Conservation (phyloP, 2,329 filamentous ascomycete genomes). For the Aschersonia sp. region DNA sequence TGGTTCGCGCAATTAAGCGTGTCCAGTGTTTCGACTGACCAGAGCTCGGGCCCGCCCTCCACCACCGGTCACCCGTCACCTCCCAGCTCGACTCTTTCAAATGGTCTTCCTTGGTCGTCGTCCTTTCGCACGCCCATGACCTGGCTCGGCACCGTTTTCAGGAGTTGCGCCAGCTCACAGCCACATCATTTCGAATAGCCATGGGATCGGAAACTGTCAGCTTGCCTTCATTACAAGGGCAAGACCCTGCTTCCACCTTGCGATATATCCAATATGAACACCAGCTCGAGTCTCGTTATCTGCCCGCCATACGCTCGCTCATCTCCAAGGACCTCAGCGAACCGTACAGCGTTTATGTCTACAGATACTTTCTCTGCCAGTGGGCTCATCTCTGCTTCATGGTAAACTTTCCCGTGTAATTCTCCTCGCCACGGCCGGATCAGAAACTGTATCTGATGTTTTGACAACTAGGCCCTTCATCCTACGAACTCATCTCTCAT, state of each 20-base stretch:
- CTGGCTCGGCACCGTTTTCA: too few species aligned
- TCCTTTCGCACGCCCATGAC: too few species aligned
- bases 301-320: constrained; percentile 76
- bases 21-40: too few species aligned
- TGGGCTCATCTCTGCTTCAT: constrained; percentile 97
- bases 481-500: constrained; percentile 51
- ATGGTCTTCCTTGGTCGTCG: too few species aligned
- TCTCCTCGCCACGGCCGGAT: not conserved
- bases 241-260: constrained; percentile 29
- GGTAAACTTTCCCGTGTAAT: constrained; percentile 30
- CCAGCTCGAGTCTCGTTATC: constrained; percentile 45
- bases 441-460: constrained; percentile 2
- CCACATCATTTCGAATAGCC: too few species aligned
- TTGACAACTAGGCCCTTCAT: constrained; percentile 36
- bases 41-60: too few species aligned
- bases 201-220: not conserved
- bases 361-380: constrained; percentile 94
- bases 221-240: constrained; percentile 20
- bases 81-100: too few species aligned
- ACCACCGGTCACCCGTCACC: too few species aligned
- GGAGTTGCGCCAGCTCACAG: too few species aligned
- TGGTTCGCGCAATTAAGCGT: too few species aligned
- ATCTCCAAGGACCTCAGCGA: constrained; percentile 96
- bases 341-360: constrained; percentile 98
- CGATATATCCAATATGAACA: constrained; percentile 49